These are phyloP conservation scores for Urochloa ruziziensis DNA, from an alignment of 176 grass and related monocot genomes.

Conservation along the genomic window DNA sequence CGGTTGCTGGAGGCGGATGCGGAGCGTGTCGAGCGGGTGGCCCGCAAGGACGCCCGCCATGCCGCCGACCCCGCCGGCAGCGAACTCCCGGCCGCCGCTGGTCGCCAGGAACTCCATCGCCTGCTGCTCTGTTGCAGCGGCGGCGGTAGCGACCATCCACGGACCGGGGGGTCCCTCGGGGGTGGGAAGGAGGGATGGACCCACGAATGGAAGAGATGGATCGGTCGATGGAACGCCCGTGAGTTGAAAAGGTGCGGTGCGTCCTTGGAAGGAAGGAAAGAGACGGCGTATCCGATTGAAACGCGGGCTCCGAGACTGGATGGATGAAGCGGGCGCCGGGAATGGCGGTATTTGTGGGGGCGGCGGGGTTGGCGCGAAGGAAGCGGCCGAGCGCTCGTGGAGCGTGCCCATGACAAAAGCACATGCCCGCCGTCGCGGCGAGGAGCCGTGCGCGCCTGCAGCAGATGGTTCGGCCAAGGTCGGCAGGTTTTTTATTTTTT, in stretches of 20 bases:
- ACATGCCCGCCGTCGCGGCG: no score
- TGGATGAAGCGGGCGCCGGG: background rate
- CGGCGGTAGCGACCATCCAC: background rate
- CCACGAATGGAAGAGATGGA: no score
- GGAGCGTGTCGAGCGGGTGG: conserved; percentile 88
- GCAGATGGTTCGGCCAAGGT: no score
- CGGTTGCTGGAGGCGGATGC: conserved; percentile 87
- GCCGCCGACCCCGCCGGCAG: conserved; percentile 81
- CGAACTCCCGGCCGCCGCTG: conserved; percentile 82
- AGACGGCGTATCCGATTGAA: background rate
- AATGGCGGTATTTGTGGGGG: conserved; percentile 1
- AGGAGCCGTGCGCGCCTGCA: no score
- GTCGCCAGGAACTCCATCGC: conserved; percentile 83
- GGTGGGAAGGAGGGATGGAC: no score
- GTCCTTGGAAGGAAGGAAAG: no score
- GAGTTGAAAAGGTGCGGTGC: background rate
- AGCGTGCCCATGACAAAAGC: no score
- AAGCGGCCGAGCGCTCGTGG: conserved; percentile 15
- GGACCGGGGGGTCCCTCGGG: no score
- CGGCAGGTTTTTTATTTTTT: no score
- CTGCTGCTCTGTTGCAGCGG: background rate
- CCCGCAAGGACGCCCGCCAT: conserved; percentile 92
- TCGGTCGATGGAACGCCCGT: background rate
- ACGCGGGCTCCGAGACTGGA: no score
- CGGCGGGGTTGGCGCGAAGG: background rate